A percentile compares a stretch with the other conserved stretches of the same genome.
Conservation (phyloP, 2,329 filamentous ascomycete species). For the Pestalotiopsis sp. region DNA sequence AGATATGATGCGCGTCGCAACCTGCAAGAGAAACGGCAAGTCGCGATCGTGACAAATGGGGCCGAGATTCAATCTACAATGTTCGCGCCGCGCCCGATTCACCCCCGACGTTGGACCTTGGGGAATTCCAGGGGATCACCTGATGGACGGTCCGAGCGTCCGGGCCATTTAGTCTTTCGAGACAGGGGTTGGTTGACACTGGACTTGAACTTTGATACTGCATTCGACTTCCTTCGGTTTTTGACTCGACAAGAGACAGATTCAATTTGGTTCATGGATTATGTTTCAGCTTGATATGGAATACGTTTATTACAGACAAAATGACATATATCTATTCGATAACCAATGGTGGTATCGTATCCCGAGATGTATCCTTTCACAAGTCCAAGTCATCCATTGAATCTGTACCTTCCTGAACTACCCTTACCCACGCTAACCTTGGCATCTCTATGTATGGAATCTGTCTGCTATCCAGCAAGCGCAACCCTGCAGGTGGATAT, state of each 20-base stretch:
- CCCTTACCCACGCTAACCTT: constrained; percentile 10
- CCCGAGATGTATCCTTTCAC: not conserved
- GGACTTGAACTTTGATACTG: not conserved
- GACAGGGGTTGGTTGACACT: not conserved
- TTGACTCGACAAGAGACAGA: not conserved
- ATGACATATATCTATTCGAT: not conserved
- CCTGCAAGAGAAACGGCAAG: not conserved
- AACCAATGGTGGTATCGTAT: not conserved
- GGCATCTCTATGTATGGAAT: not conserved
- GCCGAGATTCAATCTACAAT: not conserved
- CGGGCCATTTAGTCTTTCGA: not conserved
- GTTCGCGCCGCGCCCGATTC: not conserved
- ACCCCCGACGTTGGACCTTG: not conserved
- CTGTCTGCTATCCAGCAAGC: not conserved
- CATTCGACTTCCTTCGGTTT: not conserved
- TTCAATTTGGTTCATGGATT: not conserved
- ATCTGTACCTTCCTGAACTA: not conserved
- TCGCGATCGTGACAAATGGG: not conserved
- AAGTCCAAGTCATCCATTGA: not conserved
- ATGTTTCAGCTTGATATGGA: too few relatives aligned
- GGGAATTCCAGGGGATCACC: constrained; percentile 2
- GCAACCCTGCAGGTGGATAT: not conserved
- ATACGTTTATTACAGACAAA: not conserved
- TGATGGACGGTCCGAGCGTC: constrained; percentile 12
- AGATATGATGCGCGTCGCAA: not conserved